Evolutionary conservation across 129 eudicot species (phyloP).

Genomic region (Lactuca sativa): DNA sequence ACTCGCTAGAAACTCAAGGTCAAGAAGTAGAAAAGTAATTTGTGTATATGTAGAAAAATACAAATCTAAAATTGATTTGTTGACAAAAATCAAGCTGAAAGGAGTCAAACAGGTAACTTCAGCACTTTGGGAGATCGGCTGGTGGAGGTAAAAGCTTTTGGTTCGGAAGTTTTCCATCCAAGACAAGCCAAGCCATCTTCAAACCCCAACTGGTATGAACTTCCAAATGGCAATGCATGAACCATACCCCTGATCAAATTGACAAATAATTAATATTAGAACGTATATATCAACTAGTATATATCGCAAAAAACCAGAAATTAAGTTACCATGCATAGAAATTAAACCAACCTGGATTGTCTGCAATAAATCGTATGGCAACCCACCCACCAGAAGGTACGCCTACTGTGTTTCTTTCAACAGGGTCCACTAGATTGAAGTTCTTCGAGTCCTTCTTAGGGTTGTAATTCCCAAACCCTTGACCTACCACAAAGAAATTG

Average conservation of each 20-base stretch:
- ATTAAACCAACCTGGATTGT: constrained; percentile 44
- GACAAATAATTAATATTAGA: neutral
- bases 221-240: constrained; percentile 25
- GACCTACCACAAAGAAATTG: constrained; percentile 57
- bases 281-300: neutral
- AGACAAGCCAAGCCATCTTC: constrained; percentile 50
- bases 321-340: neutral
- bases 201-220: constrained; percentile 45
- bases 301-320: neutral
- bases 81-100: too few relatives aligned
- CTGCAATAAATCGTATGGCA: constrained; percentile 49
- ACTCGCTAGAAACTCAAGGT: neutral
- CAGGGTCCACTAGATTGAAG: constrained; percentile 53
- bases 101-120: neutral
- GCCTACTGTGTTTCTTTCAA: constrained; percentile 57
- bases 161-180: constrained; percentile 38
- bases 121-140: constrained; percentile 44
- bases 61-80: neutral
- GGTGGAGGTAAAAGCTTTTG: constrained; percentile 50
- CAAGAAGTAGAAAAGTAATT: neutral
- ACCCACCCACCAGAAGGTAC: constrained; percentile 67
- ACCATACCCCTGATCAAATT: constrained; percentile 37
- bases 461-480: constrained; percentile 53
- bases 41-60: neutral
- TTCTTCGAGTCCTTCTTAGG: constrained; percentile 2